A percentile compares a stretch with the other conserved stretches of the same genome.
Evolutionary conservation across 352 stramenopile species (phyloP).

Genomic region (Phytophthora sp.): DNA sequence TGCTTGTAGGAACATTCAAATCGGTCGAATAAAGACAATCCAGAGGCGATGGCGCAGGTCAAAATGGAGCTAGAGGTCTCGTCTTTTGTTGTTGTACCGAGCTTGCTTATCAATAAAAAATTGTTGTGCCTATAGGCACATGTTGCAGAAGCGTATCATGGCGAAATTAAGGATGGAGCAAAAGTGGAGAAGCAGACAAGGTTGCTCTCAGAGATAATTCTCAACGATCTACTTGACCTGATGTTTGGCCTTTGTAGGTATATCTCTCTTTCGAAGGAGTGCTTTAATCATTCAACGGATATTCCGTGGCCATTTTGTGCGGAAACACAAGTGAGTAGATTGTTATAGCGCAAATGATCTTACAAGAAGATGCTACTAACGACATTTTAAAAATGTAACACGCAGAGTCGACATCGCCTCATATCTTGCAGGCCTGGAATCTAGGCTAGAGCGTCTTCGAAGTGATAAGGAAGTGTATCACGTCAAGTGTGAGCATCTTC

Average conservation of each 20-base stretch:
- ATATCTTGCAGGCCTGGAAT: slow-evolving; percentile 18
- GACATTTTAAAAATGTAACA: neutral
- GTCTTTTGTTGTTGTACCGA: too few species aligned
- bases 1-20: slow-evolving; percentile 6
- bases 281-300: slow-evolving; percentile 50
- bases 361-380: too few species aligned
- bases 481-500: slow-evolving; percentile 18
- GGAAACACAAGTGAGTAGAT: slow-evolving; percentile 33
- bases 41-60: slow-evolving; percentile 25
- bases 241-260: too few species aligned
- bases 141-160: slow-evolving; percentile 18
- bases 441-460: slow-evolving; percentile 32
- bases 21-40: slow-evolving; percentile 15
- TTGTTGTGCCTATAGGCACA: too few species aligned
- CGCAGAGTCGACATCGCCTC: slow-evolving; percentile 1
- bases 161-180: slow-evolving; percentile 27
- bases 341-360: too few species aligned
- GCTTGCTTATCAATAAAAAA: too few species aligned
- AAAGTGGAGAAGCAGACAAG: slow-evolving; percentile 36
- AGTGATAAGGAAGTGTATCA: slow-evolving; percentile 25
- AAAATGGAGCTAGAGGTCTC: too few species aligned
- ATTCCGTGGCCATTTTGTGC: slow-evolving; percentile 46
- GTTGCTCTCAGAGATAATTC: slow-evolving; percentile 2
- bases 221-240: neutral
- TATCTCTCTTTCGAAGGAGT: slow-evolving; percentile 36